Conservation (phyloP, 306 rosid genomes). For the Glycine soja region DNA sequence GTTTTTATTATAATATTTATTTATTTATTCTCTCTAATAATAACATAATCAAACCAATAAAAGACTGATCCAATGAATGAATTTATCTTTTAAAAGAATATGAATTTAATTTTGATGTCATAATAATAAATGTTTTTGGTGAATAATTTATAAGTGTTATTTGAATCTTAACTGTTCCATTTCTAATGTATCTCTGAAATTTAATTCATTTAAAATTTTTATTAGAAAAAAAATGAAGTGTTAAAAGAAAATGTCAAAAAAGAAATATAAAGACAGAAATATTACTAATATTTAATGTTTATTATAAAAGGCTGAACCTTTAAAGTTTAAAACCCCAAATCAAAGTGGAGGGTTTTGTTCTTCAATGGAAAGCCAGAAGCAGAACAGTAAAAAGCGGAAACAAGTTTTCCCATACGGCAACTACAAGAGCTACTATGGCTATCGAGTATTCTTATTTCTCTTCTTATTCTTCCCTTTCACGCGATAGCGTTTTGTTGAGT, state of each 20-base stretch:
- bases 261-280: background rate
- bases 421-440: constrained; percentile 87
- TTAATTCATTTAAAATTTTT: no score
- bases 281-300: background rate
- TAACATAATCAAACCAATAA: no score
- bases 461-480: background rate
- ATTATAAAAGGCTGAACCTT: background rate
- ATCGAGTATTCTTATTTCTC: constrained; percentile 59
- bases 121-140: no score
- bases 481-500: background rate
- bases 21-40: no score
- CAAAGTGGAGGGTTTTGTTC: background rate
- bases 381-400: constrained; percentile 47
- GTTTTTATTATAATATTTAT: no score
- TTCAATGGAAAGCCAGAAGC: constrained; percentile 38
- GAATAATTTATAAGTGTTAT: no score
- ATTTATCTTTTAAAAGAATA: no score
- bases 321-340: constrained; percentile 23
- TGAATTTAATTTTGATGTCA: no score
- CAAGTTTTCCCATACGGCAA: constrained; percentile 74
- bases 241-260: background rate
- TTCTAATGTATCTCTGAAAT: no score
- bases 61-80: no score
- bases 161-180: no score
- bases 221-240: no score